These are phyloP conservation scores for Neurospora sp. DNA, from an alignment of 495 filamentous ascomycete genomes.

Conservation along the genomic window DNA sequence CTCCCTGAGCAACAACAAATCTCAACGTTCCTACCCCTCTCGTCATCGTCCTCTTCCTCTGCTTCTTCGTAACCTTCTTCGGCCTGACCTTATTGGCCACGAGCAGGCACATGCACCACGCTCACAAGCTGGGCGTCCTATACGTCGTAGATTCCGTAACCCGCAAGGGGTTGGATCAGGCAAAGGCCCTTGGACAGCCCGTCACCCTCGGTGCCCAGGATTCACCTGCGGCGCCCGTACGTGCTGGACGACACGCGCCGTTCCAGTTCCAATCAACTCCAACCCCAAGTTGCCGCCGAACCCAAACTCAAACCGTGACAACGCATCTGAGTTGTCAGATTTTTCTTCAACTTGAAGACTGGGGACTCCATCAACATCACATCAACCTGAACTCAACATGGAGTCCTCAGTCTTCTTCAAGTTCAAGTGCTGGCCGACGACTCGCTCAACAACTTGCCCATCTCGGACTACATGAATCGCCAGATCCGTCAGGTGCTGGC, in stretches of 20 bases:
- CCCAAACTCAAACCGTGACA: background rate
- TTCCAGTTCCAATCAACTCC: background rate
- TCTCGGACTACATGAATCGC: constrained; percentile 38
- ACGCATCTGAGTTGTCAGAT: background rate
- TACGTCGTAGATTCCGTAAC: background rate
- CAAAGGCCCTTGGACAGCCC: background rate
- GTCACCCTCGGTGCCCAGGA: background rate
- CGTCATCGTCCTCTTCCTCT: background rate
- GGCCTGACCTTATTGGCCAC: background rate
- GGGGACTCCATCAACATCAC: background rate
- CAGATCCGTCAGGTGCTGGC: constrained; percentile 46
- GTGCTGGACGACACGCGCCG: background rate
- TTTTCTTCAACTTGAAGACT: background rate
- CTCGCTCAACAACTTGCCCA: constrained; percentile 20
- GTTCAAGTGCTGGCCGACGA: constrained; percentile 55
- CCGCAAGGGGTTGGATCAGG: background rate
- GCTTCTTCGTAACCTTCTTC: background rate
- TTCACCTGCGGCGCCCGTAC: background rate
- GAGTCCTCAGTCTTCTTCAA: constrained; percentile 98
- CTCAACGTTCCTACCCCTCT: background rate
- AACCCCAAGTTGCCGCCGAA: background rate
- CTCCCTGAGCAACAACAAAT: background rate
- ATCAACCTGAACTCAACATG: constrained; percentile 47
- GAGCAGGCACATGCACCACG: background rate
- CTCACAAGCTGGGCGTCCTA: background rate